Conservation (phyloP, 2,329 filamentous ascomycete species). For the Fusarium nelsonii region DNA sequence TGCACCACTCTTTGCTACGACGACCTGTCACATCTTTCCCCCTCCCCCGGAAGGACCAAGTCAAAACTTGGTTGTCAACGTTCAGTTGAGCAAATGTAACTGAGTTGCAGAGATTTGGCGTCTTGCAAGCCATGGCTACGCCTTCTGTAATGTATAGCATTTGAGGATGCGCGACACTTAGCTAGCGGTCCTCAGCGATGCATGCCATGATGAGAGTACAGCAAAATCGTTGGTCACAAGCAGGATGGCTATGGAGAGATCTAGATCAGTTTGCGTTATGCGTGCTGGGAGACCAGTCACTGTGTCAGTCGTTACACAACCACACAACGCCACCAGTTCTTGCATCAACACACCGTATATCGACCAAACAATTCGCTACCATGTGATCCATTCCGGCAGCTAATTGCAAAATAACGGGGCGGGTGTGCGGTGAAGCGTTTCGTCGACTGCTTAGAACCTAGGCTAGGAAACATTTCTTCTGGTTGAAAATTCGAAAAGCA, state of each 20-base stretch:
- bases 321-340: conserved; percentile 10
- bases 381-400: conserved; percentile 46
- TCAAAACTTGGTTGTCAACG: conserved; percentile 4
- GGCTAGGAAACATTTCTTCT: conserved; percentile 11
- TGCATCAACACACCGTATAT: conserved; percentile 18
- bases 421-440: conserved; percentile 15
- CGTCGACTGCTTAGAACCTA: conserved; percentile 1
- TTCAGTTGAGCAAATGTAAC: not conserved
- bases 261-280: conserved; percentile 10
- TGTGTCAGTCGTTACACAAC: conserved; percentile 9
- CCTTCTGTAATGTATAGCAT: not conserved
- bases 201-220: not conserved
- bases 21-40: conserved; percentile 13
- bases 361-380: conserved; percentile 28
- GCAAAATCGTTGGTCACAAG: not conserved
- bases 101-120: conserved; percentile 2
- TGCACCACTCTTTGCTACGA: conserved; percentile 25
- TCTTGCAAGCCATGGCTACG: conserved; percentile 1
- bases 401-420: conserved; percentile 36
- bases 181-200: not conserved
- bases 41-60: not conserved
- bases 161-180: not conserved
- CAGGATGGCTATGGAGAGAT: conserved; percentile 2
- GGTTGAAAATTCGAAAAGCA: not conserved
- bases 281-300: not conserved